A percentile compares a stretch with the other conserved stretches of the same genome.
Evolutionary conservation across 805 yeast species (phyloP).

Genomic region (Cyberlindnera sargentensis): DNA sequence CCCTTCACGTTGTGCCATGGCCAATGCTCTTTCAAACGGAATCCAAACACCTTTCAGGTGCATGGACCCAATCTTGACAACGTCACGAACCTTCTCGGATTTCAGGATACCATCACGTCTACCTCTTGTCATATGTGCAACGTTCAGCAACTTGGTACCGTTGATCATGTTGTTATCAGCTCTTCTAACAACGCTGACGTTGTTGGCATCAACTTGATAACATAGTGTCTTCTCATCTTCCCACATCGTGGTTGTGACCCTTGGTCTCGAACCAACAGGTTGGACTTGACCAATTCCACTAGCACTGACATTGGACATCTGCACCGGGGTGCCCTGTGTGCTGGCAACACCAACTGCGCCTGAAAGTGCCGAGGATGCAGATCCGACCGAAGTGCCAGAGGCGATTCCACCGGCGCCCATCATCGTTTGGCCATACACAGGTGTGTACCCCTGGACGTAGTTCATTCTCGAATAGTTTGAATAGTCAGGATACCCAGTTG

Average conservation of each 20-base stretch:
- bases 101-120: slow-evolving; percentile 79
- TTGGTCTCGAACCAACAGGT: slow-evolving; percentile 35
- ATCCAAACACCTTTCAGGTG: slow-evolving; percentile 89
- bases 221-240: slow-evolving; percentile 82
- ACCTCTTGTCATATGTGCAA: slow-evolving; percentile 83
- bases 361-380: not conserved
- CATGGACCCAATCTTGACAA: slow-evolving; percentile 82
- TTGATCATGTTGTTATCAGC: slow-evolving; percentile 83
- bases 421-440: slow-evolving; percentile 17
- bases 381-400: not conserved
- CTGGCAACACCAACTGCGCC: slow-evolving; percentile 8
- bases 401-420: not conserved
- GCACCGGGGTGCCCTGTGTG: slow-evolving; percentile 2
- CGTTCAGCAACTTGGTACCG: slow-evolving; percentile 77
- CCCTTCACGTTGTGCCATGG: slow-evolving; percentile 76
- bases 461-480: slow-evolving; percentile 19
- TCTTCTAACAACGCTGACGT: slow-evolving; percentile 73
- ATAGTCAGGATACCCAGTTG: slow-evolving; percentile 16
- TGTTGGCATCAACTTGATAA: slow-evolving; percentile 79
- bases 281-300: slow-evolving; percentile 24
- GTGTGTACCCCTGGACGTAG: slow-evolving; percentile 19
- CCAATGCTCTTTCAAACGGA: slow-evolving; percentile 75
- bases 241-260: slow-evolving; percentile 84
- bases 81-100: slow-evolving; percentile 69
- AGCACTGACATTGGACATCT: slow-evolving; percentile 5